Conservation (phyloP, 352 stramenopile genomes). For the Phytophthora brassicae region DNA sequence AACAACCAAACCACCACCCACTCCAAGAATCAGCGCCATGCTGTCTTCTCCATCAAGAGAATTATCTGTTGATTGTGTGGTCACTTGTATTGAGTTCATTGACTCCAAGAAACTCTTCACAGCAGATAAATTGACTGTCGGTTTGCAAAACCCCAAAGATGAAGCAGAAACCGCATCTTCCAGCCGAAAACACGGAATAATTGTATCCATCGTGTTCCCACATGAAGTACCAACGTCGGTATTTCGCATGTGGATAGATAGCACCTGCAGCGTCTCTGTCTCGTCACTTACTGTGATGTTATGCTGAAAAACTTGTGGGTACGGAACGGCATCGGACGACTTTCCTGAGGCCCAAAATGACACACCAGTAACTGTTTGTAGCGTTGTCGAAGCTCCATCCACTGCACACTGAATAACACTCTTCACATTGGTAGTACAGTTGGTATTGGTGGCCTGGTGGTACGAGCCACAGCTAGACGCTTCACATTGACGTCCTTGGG, state of each 20-base stretch:
- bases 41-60: background rate
- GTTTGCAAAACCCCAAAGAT: slow-evolving; percentile 36
- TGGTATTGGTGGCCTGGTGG: slow-evolving; percentile 34
- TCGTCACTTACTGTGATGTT: slow-evolving; percentile 19
- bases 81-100: slow-evolving; percentile 14
- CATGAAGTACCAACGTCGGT: slow-evolving; percentile 23
- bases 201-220: slow-evolving; percentile 33
- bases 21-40: slow-evolving; percentile 15
- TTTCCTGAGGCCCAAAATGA: slow-evolving; percentile 47
- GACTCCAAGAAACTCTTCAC: slow-evolving; percentile 33
- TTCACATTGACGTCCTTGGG: slow-evolving; percentile 18
- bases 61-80: slow-evolving; percentile 13
- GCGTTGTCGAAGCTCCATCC: slow-evolving; percentile 6
- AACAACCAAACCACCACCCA: slow-evolving; percentile 17
- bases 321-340: slow-evolving; percentile 33
- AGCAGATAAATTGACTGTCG: slow-evolving; percentile 25
- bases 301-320: slow-evolving; percentile 43
- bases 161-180: slow-evolving; percentile 4
- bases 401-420: slow-evolving; percentile 37
- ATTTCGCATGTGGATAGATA: slow-evolving; percentile 50
- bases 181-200: slow-evolving; percentile 47
- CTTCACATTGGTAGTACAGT: slow-evolving; percentile 28
- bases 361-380: slow-evolving; percentile 13
- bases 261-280: slow-evolving; percentile 17
- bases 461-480: slow-evolving; percentile 35